Evolutionary conservation across 164 flowering plant species (phyloP).

Genomic region (Kalanchoe fedtschenkoi): DNA sequence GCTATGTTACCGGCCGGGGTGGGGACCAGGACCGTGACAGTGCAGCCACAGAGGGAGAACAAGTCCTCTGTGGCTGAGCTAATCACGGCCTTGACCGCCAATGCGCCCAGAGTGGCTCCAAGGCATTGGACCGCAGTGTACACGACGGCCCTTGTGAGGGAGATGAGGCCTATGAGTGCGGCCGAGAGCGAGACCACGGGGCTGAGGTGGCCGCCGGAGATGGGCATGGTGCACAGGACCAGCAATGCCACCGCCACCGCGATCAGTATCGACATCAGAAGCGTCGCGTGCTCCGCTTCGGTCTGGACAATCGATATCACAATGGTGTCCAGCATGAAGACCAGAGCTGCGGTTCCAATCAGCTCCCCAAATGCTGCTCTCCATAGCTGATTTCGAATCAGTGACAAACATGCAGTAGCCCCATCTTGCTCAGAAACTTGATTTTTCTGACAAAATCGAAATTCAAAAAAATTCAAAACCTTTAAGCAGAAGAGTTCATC

Average conservation of each 20-base stretch:
- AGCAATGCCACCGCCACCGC: constrained; percentile 28
- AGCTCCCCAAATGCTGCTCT: constrained; percentile 47
- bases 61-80: constrained; percentile 16
- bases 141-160: constrained; percentile 32
- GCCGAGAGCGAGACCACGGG: constrained; percentile 41
- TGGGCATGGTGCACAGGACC: constrained; percentile 35
- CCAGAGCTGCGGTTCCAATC: constrained; percentile 37
- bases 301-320: constrained; percentile 39
- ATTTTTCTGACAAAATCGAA: not conserved
- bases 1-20: constrained; percentile 32
- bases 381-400: constrained; percentile 46
- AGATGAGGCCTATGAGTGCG: constrained; percentile 32
- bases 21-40: constrained; percentile 28
- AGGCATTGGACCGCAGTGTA: constrained; percentile 48
- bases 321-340: constrained; percentile 40
- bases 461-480: not conserved
- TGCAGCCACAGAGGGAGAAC: constrained; percentile 54
- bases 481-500: constrained; percentile 28
- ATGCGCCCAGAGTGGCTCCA: constrained; percentile 43
- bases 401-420: not conserved
- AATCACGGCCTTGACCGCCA: constrained; percentile 41
- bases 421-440: no score
- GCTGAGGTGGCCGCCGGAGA: constrained; percentile 60
- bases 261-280: constrained; percentile 24
- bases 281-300: constrained; percentile 26